Evolutionary conservation across 441 rosid species (phyloP), one percentile per base, ranked within the genome.

Genomic region (Adansonia grandidieri): DNA sequence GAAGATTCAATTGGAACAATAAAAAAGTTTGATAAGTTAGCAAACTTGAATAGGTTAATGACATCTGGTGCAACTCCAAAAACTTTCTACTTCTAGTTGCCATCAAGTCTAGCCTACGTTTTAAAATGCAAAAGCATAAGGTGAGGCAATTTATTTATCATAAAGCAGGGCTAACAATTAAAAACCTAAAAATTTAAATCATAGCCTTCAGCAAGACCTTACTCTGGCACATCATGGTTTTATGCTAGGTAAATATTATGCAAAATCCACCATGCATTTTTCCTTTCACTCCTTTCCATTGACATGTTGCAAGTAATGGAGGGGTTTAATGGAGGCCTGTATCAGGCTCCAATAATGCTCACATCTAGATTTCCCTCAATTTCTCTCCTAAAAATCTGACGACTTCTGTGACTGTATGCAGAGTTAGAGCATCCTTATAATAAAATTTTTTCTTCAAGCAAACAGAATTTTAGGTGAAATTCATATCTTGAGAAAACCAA

Each of bases 1-100:
- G 44, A 50, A 19, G 60, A 70, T 50, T 69, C 58, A 70, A 22
- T 13, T 14, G 44, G 19, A 70, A 24, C 44, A 70, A 40, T 17
- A 40, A 7, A 40, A 42, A 40, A 9, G 15, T 14, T 6, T 15
- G 47, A 53, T 51, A 53, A 53, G 0, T 71, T 32, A 53, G n/a
- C 62, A 8, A 37, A 71, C 62, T n/a, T 71, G 37, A 71, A 71
- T 28, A 32, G 75, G 63, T 37, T 53, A 32, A 53, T 1, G 75
- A 28, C 44, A 22, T n/a, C 24, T 53, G 62, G 61, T 71, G 48
- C 62, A 71, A 32, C 9, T 19, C n/a, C 48, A 54, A 73, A 68
- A n/a, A 17, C 1, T 67, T 45, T 67, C 51, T 15, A 64, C 40
- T 71, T 37, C 6, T 22, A 32, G 37, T 61, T 79, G 42, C 58